Evolutionary conservation across 116 monocot genomes (phyloP), one percentile per base, ranked within the genome.

Genomic region (Iris pallida): DNA sequence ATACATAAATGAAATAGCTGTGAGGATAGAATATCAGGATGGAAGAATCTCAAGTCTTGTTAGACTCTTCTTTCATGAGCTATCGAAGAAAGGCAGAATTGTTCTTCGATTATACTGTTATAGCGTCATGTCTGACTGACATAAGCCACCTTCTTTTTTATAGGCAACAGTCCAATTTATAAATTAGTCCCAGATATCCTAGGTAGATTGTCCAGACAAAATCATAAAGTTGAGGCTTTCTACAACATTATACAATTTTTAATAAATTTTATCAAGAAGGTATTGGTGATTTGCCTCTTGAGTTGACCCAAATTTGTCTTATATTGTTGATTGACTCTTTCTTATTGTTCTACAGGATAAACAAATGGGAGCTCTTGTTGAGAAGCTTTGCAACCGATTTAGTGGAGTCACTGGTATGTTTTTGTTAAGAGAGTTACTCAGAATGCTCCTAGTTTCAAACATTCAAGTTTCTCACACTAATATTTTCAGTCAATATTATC

Each of bases 341-440:
- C 64, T 67, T 19, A 44, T 69, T 57, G 17, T 17, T n/a, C 59
- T 16, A 18, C 45, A n/a, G n/a, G n/a, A n/a, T n/a, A n/a, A n/a
- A n/a, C n/a, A n/a, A n/a, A n/a, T n/a, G n/a, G n/a, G n/a, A 84
- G 83, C 84, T 51, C 93, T 99, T 71, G 93, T 99, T 73, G 99
- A 99, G 69, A 99, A 99, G 79, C 94, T 99, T 49, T 99, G 99
- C 75, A 88, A 86, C 67, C 75, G 99, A 53, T 93, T 99, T 75
- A 81, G 57, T 68, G 93, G 93, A 71, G 80, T 86, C 30, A 78
- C 69, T 71, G 99, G 93, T 99, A 90, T 59, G 45, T 56, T 42
- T 80, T 63, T 63, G n/a, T n/a, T n/a, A n/a, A n/a, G n/a, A n/a
- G n/a, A n/a, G n/a, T n/a, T n/a, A n/a, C n/a, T n/a, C n/a, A n/a